Evolutionary conservation across 352 stramenopile genomes (phyloP).

Genomic region (Phytophthora hibernalis): DNA sequence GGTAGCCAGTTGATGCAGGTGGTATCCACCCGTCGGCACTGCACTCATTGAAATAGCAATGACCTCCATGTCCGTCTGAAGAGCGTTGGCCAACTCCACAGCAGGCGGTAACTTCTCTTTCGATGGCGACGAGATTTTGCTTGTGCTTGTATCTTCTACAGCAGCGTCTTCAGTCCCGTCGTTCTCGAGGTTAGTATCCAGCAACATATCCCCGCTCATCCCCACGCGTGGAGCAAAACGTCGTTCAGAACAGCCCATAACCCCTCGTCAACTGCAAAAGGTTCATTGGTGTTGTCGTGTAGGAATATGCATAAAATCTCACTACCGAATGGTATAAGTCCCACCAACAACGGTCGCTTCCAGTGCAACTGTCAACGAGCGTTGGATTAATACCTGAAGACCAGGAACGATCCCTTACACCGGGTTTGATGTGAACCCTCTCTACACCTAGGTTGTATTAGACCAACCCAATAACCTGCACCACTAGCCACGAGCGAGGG

Average conservation of each 20-base stretch:
- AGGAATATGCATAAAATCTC: too few relatives aligned
- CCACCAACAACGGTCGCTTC: too few relatives aligned
- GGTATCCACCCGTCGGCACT: neutral
- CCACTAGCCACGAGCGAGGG: too few relatives aligned
- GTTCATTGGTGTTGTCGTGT: neutral
- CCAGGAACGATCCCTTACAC: too few relatives aligned
- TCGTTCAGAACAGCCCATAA: slow-evolving; percentile 1
- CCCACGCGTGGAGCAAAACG: neutral
- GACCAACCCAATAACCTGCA: too few relatives aligned
- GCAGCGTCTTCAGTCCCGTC: neutral
- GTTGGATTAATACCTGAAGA: too few relatives aligned
- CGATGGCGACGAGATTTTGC: neutral
- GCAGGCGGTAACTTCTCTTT: slow-evolving; percentile 2
- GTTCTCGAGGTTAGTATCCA: neutral
- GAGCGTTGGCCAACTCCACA: slow-evolving; percentile 1
- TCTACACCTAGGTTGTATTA: too few relatives aligned
- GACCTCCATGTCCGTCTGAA: slow-evolving; percentile 9
- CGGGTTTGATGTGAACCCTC: too few relatives aligned
- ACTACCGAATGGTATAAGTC: too few relatives aligned
- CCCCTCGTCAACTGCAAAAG: neutral
- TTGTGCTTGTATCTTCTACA: neutral
- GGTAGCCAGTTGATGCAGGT: neutral
- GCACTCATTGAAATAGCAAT: slow-evolving; percentile 1
- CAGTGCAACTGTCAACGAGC: too few relatives aligned
- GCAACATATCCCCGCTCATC: neutral